Percentiles rank a stretch among this genome's conserved stretches.
These are phyloP conservation scores for Kalmanozyma brasiliensis DNA, from an alignment of 1,284 basidiomycete species.

Conservation along the genomic window DNA sequence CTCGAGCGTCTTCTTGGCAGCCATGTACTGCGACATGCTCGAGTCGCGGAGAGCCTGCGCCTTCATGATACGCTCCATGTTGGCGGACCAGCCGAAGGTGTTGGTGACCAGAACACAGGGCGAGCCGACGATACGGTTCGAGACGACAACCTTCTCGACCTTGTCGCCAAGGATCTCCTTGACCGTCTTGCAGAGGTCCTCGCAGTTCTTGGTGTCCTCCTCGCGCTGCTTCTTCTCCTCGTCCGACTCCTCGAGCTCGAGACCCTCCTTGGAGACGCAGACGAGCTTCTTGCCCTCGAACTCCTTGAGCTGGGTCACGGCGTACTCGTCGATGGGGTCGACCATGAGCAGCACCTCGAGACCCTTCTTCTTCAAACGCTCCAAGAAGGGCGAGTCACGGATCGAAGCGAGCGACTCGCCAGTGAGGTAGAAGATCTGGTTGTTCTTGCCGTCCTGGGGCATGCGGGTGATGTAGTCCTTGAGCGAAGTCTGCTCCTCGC, in stretches of 20 bases:
- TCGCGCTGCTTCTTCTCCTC: slow-evolving; percentile 95
- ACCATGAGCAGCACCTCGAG: slow-evolving; percentile 96
- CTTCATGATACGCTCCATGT: slow-evolving; percentile 99
- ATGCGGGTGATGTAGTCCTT: slow-evolving; percentile 99
- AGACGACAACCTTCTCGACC: slow-evolving; percentile 99
- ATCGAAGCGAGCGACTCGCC: slow-evolving; percentile 94
- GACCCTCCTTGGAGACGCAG: slow-evolving; percentile 98
- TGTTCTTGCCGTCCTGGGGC: slow-evolving; percentile 98
- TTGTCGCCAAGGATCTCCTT: slow-evolving; percentile 99
- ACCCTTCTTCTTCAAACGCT: slow-evolving; percentile 99
- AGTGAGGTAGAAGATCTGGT: slow-evolving; percentile 90
- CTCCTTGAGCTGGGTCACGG: slow-evolving; percentile 95
- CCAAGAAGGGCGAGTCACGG: slow-evolving; percentile 97
- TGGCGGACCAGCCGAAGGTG: slow-evolving; percentile 99
- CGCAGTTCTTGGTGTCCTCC: slow-evolving; percentile 84
- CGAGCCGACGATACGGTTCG: slow-evolving; percentile 78
- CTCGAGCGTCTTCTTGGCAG: slow-evolving; percentile 94
- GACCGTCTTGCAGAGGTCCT: slow-evolving; percentile 90
- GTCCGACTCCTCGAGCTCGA: slow-evolving; percentile 98
- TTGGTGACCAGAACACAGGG: slow-evolving; percentile 79
- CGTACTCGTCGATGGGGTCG: slow-evolving; percentile 76
- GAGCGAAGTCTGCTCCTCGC: slow-evolving; percentile 91
- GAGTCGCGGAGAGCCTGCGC: slow-evolving; percentile 98
- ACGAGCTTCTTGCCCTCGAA: slow-evolving; percentile 98
- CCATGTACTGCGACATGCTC: slow-evolving; percentile 99